Evolutionary conservation across 106 monocot genomes (phyloP).

Genomic region (Chionographis japonica): DNA sequence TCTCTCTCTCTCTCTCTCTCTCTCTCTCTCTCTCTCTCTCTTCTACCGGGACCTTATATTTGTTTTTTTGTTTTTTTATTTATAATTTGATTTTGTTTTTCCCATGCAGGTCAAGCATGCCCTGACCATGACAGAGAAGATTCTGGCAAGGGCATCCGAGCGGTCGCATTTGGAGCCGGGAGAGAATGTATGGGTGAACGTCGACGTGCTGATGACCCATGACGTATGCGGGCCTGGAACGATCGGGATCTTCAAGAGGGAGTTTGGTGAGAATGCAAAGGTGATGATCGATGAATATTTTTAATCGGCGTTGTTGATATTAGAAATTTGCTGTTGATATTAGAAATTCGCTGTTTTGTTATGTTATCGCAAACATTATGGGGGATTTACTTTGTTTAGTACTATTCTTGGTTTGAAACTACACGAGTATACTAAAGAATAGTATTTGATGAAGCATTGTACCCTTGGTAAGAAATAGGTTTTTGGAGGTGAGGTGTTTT

Average conservation of each 20-base stretch:
- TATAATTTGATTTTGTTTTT: not conserved
- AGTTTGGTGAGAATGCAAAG: conserved; percentile 90
- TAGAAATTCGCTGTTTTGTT: too few relatives aligned
- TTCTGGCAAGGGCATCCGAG: conserved; percentile 77
- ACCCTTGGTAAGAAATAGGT: too few relatives aligned
- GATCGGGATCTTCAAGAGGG: conserved; percentile 88
- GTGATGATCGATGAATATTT: conserved; percentile 10
- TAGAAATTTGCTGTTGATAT: too few relatives aligned
- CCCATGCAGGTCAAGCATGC: conserved; percentile 67
- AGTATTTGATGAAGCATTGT: too few relatives aligned
- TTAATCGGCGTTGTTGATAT: not conserved
- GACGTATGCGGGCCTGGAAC: conserved; percentile 84
- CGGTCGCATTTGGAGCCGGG: conserved; percentile 58
- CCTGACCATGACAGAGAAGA: conserved; percentile 97
- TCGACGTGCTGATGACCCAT: conserved; percentile 86
- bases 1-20: not conserved
- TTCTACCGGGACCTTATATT: not conserved
- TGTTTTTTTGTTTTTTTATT: not conserved
- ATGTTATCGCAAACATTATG: too few relatives aligned
- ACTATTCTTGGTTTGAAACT: too few relatives aligned
- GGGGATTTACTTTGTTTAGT: too few relatives aligned
- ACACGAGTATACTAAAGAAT: too few relatives aligned
- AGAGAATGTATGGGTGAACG: conserved; percentile 84
- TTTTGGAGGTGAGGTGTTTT: too few relatives aligned
- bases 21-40: not conserved